Evolutionary conservation across 768 basidiomycete genomes (phyloP).

Genomic region (Podaxis sp.): DNA sequence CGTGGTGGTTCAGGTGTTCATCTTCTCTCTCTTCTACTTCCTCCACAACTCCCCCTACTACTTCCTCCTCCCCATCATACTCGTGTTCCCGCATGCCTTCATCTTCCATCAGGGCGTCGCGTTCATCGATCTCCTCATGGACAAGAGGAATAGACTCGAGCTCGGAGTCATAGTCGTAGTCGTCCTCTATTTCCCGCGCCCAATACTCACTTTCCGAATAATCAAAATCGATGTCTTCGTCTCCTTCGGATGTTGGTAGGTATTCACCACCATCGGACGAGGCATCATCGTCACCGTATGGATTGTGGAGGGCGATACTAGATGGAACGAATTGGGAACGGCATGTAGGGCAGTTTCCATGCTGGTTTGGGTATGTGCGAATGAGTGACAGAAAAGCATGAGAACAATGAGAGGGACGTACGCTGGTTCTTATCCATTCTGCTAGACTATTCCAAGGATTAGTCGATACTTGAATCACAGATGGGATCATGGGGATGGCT

Average conservation of each 20-base stretch:
- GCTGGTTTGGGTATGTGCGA: constrained; percentile 31
- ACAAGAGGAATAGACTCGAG: not conserved
- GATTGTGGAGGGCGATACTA: constrained; percentile 39
- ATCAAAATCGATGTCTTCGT: constrained; percentile 44
- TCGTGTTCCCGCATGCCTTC: constrained; percentile 21
- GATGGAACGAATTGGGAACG: constrained; percentile 55
- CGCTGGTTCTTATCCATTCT: constrained; percentile 63
- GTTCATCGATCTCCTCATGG: constrained; percentile 7
- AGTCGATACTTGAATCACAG: constrained; percentile 2
- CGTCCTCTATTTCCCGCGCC: constrained; percentile 16
- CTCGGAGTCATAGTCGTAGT: not conserved
- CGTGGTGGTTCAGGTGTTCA: constrained; percentile 18
- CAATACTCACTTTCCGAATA: not conserved
- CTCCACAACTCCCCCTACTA: not conserved
- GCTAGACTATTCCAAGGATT: constrained; percentile 36
- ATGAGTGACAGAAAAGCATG: not conserved
- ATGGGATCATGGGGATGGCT: constrained; percentile 3
- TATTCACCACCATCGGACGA: constrained; percentile 68
- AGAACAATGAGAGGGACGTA: constrained; percentile 22
- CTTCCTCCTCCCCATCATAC: constrained; percentile 7
- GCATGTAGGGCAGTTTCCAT: constrained; percentile 71
- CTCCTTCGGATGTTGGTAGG: constrained; percentile 47
- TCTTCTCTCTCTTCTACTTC: constrained; percentile 16
- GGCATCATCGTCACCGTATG: constrained; percentile 40
- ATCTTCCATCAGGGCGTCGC: constrained; percentile 17